Evolutionary conservation across 2,329 filamentous ascomycete genomes (phyloP), one percentile per base, ranked within the genome.

Genomic region (Lasiodiplodia sp.): DNA sequence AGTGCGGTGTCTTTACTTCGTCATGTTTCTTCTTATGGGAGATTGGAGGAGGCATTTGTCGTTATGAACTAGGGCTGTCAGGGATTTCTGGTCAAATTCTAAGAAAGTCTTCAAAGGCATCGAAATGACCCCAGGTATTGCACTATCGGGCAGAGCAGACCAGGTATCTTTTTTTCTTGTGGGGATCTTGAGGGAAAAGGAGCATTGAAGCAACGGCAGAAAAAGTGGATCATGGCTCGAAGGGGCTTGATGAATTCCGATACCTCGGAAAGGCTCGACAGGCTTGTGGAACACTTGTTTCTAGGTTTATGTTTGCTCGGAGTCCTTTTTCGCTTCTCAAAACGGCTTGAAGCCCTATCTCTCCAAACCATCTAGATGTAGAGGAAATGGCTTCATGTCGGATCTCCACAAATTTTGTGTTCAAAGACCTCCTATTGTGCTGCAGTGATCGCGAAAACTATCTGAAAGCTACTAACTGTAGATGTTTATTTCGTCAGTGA

Each of bases 101-200:
- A 47, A 47, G 44, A 47, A 47, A 47, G 18, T 47, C 44, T 10
- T 21, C 6, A 47, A 21, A 47, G 44, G 6, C 44, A 56, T 31
- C 23, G 16, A 53, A 14, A 31, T 7, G 23, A 31, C 18, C 7
- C 52, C 52, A 56, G 28, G 52, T 56, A 56, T 31, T 18, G n/a
- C 52, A 31, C 28, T 3, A 18, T 18, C 28, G 16, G 23, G 18
- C 18, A 31, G 31, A 34, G 28, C 23, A 56, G 31, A 56, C 52
- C 52, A 56, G 52, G 52, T 56, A 40, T 37, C 51, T 16, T 51
- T 55, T 53, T 28, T 31, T 56, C 34, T 37, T 55, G 52, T 56
- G 52, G 51, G 12, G 51, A 53, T 53, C 12, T 53, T 10, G 51
- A 21, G 28, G 51, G 51, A 28, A 14, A 53, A 28, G 14, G 25